These are phyloP conservation scores for Skeletonema potamos DNA, from an alignment of 108 stramenopile species.

Conservation along the genomic window DNA sequence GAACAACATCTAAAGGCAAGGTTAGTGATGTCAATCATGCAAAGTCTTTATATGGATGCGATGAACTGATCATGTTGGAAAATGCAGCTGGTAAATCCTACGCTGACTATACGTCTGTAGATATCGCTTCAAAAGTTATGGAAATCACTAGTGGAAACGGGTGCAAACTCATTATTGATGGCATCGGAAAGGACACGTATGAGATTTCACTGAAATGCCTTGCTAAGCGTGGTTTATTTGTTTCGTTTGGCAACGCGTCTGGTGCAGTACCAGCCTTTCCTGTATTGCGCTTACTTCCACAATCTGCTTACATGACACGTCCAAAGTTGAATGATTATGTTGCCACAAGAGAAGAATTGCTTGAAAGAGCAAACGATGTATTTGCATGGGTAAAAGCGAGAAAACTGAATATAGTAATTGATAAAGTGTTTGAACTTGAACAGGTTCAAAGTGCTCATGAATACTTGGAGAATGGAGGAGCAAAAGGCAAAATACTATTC, in stretches of 20 bases:
- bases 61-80: conserved; percentile 60
- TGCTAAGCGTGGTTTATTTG: conserved; percentile 59
- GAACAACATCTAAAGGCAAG: conserved; percentile 52
- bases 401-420: conserved; percentile 51
- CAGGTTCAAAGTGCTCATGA: conserved; percentile 50
- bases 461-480: conserved; percentile 56
- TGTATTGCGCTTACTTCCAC: conserved; percentile 49
- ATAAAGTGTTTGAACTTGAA: conserved; percentile 49
- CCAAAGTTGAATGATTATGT: conserved; percentile 66
- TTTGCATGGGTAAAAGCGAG: conserved; percentile 57
- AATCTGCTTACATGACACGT: conserved; percentile 56
- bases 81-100: conserved; percentile 47
- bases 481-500: conserved; percentile 60
- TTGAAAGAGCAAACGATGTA: conserved; percentile 46
- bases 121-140: conserved; percentile 54
- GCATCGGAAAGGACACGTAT: conserved; percentile 59
- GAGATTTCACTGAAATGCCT: conserved; percentile 58
- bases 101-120: conserved; percentile 58
- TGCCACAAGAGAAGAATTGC: conserved; percentile 47
- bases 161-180: conserved; percentile 62
- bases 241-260: conserved; percentile 67
- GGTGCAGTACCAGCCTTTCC: conserved; percentile 64
- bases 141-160: conserved; percentile 58
- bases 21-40: conserved; percentile 11
- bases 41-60: conserved; percentile 26